Base-by-base conservation (phyloP, 78 protist genomes). In the Bigelowiella natans region DNA sequence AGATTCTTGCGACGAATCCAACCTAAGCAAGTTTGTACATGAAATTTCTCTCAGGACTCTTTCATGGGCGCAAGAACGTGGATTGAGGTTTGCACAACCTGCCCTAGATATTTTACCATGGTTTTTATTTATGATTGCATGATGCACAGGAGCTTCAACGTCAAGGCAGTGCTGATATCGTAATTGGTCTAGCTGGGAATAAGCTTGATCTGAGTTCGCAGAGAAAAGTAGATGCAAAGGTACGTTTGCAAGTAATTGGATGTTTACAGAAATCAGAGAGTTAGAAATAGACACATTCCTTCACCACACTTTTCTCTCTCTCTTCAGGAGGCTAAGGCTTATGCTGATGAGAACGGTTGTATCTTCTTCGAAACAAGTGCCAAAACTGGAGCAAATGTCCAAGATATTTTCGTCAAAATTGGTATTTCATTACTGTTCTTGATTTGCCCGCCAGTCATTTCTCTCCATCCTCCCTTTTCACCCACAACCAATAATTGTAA, bases 121-220 rank as follows among this genome's bases (percentile, higher is more conserved):
- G 28, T n/a, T 86, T 30, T 7, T 88, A 11, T 63, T 28, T 37
- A 40, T 39, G 28, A 29, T 36, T 3, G 36, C 7, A 2, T 18
- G 88, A 29, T 31, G 82, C 97, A n/a, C 91, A 95, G 89, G 98
- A 97, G 89, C 92, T 98, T 85, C 98, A 97, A 90, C 93, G 98
- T 11, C 98, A 97, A 85, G 99, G 97, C 7, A 93, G 89, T 73
- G 96, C 98, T 38, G 95, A 96, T 88, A 95, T 95, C 18, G 96
- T 97, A 40, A 96, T 98, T 11, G 98, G 98, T 1, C 93, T 98
- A 31, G 97, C 97, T 0, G 99, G 99, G 83, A 98, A 98, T 94
- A 98, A 98, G 94, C 38, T 91, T 26, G 99, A 98, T 92, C 89
- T 97, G 39, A 90, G 88, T 2, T 87, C 94, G 2, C 94, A 96